Conservation (phyloP, 1,284 basidiomycete species). For the Heterobasidion annosum region DNA sequence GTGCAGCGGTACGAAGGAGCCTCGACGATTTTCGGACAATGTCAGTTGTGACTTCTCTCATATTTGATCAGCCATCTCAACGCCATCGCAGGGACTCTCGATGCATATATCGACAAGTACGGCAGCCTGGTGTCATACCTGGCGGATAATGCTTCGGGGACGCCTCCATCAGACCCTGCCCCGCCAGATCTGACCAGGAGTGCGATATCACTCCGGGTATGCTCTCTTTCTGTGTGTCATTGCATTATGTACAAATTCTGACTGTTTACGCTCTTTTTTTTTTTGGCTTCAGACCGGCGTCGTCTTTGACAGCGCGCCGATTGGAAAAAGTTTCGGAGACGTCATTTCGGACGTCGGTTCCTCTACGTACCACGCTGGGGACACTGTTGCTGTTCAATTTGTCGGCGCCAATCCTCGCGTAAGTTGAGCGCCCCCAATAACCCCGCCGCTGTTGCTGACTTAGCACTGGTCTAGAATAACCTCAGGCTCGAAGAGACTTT, state of each 20-base stretch:
- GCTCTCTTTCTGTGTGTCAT: slow-evolving; percentile 3
- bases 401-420: slow-evolving; percentile 77
- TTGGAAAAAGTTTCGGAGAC: slow-evolving; percentile 57
- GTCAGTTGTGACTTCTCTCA: slow-evolving; percentile 25
- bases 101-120: slow-evolving; percentile 77
- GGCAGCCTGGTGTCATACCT: slow-evolving; percentile 56
- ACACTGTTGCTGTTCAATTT: slow-evolving; percentile 57
- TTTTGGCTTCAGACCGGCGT: slow-evolving; percentile 40
- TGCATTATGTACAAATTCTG: no score
- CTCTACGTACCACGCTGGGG: slow-evolving; percentile 42
- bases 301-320: slow-evolving; percentile 47
- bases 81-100: slow-evolving; percentile 49
- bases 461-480: slow-evolving; percentile 50
- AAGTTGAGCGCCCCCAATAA: neutral
- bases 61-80: neutral
- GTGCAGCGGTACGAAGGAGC: slow-evolving; percentile 79
- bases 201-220: slow-evolving; percentile 61
- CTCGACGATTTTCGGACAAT: slow-evolving; percentile 71
- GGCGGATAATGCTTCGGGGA: slow-evolving; percentile 35
- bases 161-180: slow-evolving; percentile 53
- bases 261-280: slow-evolving; percentile 14
- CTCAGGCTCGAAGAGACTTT: slow-evolving; percentile 69
- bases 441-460: neutral
- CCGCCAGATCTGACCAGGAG: slow-evolving; percentile 56
- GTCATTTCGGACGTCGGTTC: slow-evolving; percentile 52